phyloP scores from a whole-genome alignment of 139 green algal species.

The Zygnema cylindricum region DNA sequence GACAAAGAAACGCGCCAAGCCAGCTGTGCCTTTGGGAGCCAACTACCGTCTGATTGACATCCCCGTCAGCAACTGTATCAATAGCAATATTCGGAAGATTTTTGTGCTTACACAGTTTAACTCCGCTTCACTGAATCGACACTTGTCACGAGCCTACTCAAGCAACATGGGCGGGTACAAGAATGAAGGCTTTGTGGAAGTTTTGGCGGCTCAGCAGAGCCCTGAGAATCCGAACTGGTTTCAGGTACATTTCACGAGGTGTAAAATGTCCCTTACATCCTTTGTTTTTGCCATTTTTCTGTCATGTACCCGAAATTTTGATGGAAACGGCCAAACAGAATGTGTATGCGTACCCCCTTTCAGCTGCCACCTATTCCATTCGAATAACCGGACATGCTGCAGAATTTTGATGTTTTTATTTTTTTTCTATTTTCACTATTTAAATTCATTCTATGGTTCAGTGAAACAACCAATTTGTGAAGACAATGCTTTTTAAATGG shows the following conservation, averaged over 20 bases:
- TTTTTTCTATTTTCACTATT: too few relatives aligned
- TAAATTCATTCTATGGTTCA: too few relatives aligned
- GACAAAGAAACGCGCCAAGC: constrained; percentile 99
- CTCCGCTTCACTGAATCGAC: constrained; percentile 96
- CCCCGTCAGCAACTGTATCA: constrained; percentile 99
- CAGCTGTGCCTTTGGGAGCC: constrained; percentile 95
- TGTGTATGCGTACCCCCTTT: too few relatives aligned
- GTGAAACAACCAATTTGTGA: too few relatives aligned
- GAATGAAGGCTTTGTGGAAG: constrained; percentile 95
- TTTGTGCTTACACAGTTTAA: constrained; percentile 99
- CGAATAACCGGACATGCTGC: too few relatives aligned
- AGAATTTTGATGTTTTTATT: too few relatives aligned
- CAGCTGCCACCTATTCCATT: too few relatives aligned
- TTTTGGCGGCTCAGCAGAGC: constrained; percentile 94
- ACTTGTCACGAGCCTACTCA: constrained; percentile 96
- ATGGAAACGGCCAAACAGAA: too few relatives aligned
- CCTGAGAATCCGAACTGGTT: constrained; percentile 94
- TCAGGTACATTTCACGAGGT: constrained; percentile 64
- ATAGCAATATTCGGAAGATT: constrained; percentile 98
- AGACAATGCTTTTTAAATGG: too few relatives aligned
- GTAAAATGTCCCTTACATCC: too few relatives aligned
- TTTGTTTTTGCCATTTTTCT: too few relatives aligned
- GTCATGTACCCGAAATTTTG: too few relatives aligned
- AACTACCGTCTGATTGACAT: constrained; percentile 99
- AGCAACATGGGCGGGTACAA: constrained; percentile 82